Conservation (phyloP, 306 rosid species). For the Luffa aegyptiaca region DNA sequence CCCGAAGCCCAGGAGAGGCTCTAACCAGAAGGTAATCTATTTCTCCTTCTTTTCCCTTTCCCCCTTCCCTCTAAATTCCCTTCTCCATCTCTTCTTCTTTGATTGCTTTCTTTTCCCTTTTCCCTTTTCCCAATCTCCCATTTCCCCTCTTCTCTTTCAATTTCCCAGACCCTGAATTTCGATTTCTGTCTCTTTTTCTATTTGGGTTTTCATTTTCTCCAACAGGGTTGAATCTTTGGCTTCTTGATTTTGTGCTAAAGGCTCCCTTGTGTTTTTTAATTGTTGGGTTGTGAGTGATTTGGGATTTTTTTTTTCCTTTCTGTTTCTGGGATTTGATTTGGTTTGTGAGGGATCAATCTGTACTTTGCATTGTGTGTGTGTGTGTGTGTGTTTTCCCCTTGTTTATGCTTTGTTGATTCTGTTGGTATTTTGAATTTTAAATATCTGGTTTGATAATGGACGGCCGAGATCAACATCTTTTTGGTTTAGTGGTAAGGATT, state of each 20-base stretch:
- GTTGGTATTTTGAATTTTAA: background rate
- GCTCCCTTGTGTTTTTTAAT: background rate
- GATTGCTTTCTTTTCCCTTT: background rate
- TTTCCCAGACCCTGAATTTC: background rate
- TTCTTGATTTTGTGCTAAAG: background rate
- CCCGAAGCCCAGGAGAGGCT: conserved; percentile 4
- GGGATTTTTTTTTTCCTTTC: background rate
- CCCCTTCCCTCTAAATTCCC: background rate
- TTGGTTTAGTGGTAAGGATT: conserved; percentile 13
- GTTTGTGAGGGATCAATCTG: background rate
- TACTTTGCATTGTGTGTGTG: background rate
- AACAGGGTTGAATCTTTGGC: background rate
- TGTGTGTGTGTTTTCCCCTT: background rate
- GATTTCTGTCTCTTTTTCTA: background rate
- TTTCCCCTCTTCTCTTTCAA: background rate
- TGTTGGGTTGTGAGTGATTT: background rate
- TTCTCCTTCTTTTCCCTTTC: background rate
- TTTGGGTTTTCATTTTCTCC: background rate
- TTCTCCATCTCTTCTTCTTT: background rate
- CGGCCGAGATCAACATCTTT: background rate
- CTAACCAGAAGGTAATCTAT: conserved; percentile 1
- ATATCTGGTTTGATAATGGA: background rate
- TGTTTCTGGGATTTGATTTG: background rate
- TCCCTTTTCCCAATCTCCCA: background rate
- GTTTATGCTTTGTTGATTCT: background rate